Evolutionary conservation across 1,284 basidiomycete species (phyloP).

Genomic region (Ceratobasidium sp.): DNA sequence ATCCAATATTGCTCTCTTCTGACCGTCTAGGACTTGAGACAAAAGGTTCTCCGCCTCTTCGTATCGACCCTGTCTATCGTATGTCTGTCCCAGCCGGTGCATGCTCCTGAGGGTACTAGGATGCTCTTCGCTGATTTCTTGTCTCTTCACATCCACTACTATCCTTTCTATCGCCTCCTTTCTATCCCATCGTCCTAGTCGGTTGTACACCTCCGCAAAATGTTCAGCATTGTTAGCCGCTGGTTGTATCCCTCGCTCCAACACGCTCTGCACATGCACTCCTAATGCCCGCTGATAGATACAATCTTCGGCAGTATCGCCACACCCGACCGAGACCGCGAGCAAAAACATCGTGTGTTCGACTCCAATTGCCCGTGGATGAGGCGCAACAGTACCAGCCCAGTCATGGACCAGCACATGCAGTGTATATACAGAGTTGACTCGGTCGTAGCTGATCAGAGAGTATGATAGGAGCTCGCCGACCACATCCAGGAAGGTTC

Average conservation of each 20-base stretch:
- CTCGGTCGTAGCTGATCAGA: constrained; percentile 14
- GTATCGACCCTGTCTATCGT: no score
- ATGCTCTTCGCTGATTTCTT: no score
- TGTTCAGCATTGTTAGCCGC: background rate
- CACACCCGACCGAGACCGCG: background rate
- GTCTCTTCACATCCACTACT: background rate
- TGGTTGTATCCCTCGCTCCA: no score
- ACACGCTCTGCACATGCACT: background rate
- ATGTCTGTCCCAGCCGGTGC: no score
- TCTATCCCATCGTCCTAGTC: background rate
- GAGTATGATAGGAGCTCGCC: constrained; percentile 14
- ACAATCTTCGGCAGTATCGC: background rate
- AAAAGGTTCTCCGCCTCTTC: no score
- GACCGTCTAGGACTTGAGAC: no score
- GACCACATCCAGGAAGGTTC: background rate
- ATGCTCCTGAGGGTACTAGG: no score
- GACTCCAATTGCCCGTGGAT: background rate
- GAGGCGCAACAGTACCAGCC: background rate
- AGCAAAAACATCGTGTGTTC: background rate
- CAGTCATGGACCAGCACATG: constrained; percentile 24
- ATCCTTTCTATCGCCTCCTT: background rate
- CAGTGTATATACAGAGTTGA: constrained; percentile 1
- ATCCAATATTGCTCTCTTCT: no score
- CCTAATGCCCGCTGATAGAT: background rate
- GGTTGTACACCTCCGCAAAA: background rate